These are phyloP conservation scores for Globisporangium splendens DNA, from an alignment of 352 stramenopile species.

Conservation along the genomic window DNA sequence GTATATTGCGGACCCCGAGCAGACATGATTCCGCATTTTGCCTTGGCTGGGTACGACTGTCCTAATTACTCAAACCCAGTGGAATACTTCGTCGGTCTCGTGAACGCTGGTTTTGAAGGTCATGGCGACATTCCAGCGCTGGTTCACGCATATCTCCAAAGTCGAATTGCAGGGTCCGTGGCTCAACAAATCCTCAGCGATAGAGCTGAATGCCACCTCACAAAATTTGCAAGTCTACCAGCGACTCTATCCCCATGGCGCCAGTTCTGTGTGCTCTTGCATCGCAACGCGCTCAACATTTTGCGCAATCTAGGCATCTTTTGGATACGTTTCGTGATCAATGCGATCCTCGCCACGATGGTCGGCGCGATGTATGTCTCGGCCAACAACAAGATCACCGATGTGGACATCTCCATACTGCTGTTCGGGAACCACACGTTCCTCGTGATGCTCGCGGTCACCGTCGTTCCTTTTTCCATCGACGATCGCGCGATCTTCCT, in stretches of 20 bases:
- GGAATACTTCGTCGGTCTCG: conserved; percentile 61
- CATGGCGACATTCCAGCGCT: conserved; percentile 30
- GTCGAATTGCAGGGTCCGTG: conserved; percentile 24
- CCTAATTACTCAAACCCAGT: conserved; percentile 64
- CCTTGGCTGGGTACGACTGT: conserved; percentile 46
- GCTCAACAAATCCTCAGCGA: conserved; percentile 28
- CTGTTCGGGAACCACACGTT: conserved; percentile 90
- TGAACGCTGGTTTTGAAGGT: conserved; percentile 57
- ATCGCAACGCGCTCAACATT: conserved; percentile 58
- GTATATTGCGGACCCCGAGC: conserved; percentile 85
- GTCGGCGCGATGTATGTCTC: conserved; percentile 70
- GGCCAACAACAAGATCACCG: conserved; percentile 31
- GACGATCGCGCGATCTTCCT: conserved; percentile 76
- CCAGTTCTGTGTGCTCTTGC: conserved; percentile 52
- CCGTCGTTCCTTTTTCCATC: conserved; percentile 77
- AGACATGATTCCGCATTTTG: conserved; percentile 54
- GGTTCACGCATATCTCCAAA: conserved; percentile 26
- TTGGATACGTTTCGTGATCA: conserved; percentile 82
- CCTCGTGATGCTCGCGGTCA: conserved; percentile 89
- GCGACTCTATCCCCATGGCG: conserved; percentile 32
- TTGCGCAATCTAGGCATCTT: conserved; percentile 68
- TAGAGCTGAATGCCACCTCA: conserved; percentile 13
- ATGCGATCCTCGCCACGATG: conserved; percentile 67
- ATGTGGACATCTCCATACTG: conserved; percentile 43
- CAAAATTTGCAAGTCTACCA: too few relatives aligned